Evolutionary conservation across 2,329 filamentous ascomycete species (phyloP).

Genomic region (Bipolaris oryzae): DNA sequence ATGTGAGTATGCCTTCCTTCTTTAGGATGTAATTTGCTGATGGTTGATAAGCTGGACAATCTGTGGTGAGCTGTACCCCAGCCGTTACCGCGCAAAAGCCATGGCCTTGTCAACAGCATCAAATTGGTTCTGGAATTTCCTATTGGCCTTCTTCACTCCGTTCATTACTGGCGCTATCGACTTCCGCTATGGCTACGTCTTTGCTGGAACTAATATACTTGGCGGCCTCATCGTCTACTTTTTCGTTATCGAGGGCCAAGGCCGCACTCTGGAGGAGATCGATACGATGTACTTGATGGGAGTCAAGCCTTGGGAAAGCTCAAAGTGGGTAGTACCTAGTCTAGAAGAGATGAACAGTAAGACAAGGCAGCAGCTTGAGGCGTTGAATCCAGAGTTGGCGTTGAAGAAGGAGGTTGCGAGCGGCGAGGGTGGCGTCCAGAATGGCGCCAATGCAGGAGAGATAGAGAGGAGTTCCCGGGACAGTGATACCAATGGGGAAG

Average conservation of each 20-base stretch:
- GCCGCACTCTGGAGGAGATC: conserved; percentile 76
- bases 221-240: conserved; percentile 73
- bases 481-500: conserved; percentile 5
- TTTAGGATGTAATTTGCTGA: conserved; percentile 25
- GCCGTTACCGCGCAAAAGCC: conserved; percentile 55
- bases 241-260: conserved; percentile 76
- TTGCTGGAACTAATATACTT: conserved; percentile 71
- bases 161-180: conserved; percentile 75
- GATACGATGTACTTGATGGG: conserved; percentile 71
- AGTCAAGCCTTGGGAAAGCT: conserved; percentile 68
- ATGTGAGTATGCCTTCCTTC: conserved; percentile 40
- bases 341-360: conserved; percentile 36
- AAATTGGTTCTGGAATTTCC: conserved; percentile 53
- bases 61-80: conserved; percentile 68
- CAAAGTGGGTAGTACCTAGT: conserved; percentile 53
- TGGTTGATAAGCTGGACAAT: conserved; percentile 63
- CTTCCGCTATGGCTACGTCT: conserved; percentile 76
- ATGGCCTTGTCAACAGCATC: conserved; percentile 52
- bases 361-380: conserved; percentile 29
- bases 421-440: neutral
- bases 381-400: conserved; percentile 29
- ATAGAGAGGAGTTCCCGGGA: conserved; percentile 8
- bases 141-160: conserved; percentile 71
- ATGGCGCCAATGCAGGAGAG: conserved; percentile 1
- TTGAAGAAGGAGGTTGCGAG: conserved; percentile 14